Evolutionary conservation across 768 basidiomycete genomes (phyloP).

Genomic region (Tylopilus balloui): DNA sequence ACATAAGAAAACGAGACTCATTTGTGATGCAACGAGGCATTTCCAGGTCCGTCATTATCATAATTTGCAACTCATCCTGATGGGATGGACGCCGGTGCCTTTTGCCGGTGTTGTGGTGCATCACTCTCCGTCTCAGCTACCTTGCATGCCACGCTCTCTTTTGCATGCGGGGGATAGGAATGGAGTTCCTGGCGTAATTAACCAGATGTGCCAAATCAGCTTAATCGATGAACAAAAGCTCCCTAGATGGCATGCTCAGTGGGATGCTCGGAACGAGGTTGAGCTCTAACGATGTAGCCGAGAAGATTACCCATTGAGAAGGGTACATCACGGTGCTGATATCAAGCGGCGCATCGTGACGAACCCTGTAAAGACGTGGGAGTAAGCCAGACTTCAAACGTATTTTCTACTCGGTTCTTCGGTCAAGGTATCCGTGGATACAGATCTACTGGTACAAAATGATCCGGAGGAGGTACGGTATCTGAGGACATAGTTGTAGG

Average conservation of each 20-base stretch:
- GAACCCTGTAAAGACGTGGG: constrained; percentile 10
- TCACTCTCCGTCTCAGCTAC: constrained; percentile 2
- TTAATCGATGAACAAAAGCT: constrained; percentile 18
- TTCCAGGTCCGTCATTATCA: not conserved
- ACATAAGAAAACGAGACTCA: not conserved
- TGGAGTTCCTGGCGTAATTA: not conserved
- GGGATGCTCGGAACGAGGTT: constrained; percentile 9
- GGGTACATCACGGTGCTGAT: constrained; percentile 2
- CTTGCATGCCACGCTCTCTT: not conserved
- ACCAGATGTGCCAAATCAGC: constrained; percentile 11
- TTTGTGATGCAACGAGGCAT: constrained; percentile 18
- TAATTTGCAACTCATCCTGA: constrained; percentile 2
- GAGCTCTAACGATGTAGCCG: not conserved
- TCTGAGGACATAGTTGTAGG: constrained; percentile 29
- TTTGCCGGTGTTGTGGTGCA: constrained; percentile 2
- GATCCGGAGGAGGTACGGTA: constrained; percentile 22
- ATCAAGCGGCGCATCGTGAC: constrained; percentile 5
- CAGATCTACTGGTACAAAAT: constrained; percentile 29
- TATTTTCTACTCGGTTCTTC: constrained; percentile 16
- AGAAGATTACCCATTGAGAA: constrained; percentile 15
- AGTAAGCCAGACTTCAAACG: constrained; percentile 8
- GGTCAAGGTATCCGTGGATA: constrained; percentile 32
- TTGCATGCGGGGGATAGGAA: not conserved
- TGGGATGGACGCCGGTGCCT: constrained; percentile 7
- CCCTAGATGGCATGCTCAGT: constrained; percentile 4